A percentile compares a stretch with the other conserved stretches of the same genome.
These are phyloP conservation scores for Conidiobolus incongruus DNA, from an alignment of 371 early-diverging fungal species.

Conservation along the genomic window DNA sequence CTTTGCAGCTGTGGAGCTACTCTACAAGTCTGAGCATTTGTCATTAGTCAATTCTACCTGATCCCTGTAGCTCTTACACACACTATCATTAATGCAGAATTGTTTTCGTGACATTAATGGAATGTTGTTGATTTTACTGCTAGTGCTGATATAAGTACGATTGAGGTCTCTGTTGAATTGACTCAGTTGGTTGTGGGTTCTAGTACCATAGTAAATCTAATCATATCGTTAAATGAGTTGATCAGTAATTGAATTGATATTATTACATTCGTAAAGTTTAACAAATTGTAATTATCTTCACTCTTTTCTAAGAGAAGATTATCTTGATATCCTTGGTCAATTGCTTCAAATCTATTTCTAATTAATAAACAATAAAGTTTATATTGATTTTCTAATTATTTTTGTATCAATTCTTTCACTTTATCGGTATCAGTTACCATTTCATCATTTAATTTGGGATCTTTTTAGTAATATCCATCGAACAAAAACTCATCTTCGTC, in stretches of 20 bases:
- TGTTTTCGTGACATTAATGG: conserved; percentile 70
- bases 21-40: conserved; percentile 36
- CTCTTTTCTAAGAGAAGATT: conserved; percentile 2
- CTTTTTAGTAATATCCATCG: conserved; percentile 40
- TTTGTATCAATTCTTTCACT: conserved; percentile 24
- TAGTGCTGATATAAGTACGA: conserved; percentile 37
- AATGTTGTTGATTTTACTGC: conserved; percentile 25
- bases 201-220: conserved; percentile 59
- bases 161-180: conserved; percentile 77
- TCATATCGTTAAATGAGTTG: neutral
- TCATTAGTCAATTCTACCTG: conserved; percentile 41
- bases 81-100: conserved; percentile 52
- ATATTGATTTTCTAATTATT: conserved; percentile 9
- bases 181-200: conserved; percentile 84
- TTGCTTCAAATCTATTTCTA: neutral
- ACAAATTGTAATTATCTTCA: conserved; percentile 7
- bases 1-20: conserved; percentile 8
- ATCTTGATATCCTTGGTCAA: neutral
- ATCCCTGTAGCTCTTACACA: conserved; percentile 15
- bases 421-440: conserved; percentile 19
- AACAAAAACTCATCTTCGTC: conserved; percentile 29
- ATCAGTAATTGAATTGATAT: too few species aligned
- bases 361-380: neutral
- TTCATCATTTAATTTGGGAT: conserved; percentile 10
- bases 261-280: neutral